Base-by-base conservation (phyloP, 176 grass and related monocot species). In the Raddia distichophylla region DNA sequence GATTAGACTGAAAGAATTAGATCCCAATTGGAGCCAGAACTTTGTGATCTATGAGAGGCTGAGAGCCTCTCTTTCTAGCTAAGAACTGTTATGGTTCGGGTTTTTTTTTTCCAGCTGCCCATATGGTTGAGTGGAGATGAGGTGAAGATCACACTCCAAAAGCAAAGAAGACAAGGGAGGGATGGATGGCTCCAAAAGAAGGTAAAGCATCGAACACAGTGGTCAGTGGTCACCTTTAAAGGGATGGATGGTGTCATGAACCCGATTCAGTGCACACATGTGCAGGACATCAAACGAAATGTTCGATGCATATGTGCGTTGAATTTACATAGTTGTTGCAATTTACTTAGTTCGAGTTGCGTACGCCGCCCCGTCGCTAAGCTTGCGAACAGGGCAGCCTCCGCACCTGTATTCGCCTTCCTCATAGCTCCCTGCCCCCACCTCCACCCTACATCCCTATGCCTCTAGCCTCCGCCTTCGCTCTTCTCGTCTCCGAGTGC, bases 141-240 rank as follows among this genome's bases (percentile, higher is more conserved):
- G n/a, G 37, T 40, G 16, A 52, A 83, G 78, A 79, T 46, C 10
- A 60, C 78, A 32, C 66, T 32, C 34, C 3, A 54, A 78, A 84
- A 60, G 79, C 45, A 71, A 69, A 63, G 40, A 80, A 69, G 65
- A 45, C 76, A 22, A 20, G 27, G 60, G 60, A 50, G 43, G n/a
- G 32, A 44, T 5, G 48, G 57, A 64, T 84, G 74, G 54, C 89
- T 69, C 89, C 33, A 68, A 84, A 91, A 74, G 75, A 89, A 89
- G 89, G 76, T 18, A 94, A 94, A 91, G 92, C 19, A 91, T 89
- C 80, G 51, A 11, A 10, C 1, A 43, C 40, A 66, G 82, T 67
- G 67, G 10, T 5, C 58, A 12, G 82, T 67, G 67, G 10, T 5
- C 58, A 12, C 43, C 69, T 86, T 90, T 78, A 78, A 82, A 82